These are phyloP conservation scores for Thalassiosira profunda DNA, from an alignment of 108 stramenopile species.

Conservation along the genomic window DNA sequence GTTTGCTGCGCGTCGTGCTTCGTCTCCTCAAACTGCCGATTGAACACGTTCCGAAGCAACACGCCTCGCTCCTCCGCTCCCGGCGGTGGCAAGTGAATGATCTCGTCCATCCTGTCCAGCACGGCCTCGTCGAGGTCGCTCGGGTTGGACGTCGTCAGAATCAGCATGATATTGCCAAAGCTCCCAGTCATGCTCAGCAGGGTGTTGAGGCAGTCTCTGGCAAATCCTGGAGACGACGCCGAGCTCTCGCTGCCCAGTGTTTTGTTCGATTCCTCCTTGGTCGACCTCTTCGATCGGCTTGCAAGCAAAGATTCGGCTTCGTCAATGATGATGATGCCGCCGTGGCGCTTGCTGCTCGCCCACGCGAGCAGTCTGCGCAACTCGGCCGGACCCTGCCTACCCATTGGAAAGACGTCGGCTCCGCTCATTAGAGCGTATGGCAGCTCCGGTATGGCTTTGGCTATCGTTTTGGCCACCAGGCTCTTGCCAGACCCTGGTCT, in stretches of 20 bases:
- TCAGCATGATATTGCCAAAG: slow-evolving; percentile 81
- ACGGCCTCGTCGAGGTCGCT: slow-evolving; percentile 88
- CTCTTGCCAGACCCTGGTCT: slow-evolving; percentile 89
- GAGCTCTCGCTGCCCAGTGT: neutral
- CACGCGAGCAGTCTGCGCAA: slow-evolving; percentile 83
- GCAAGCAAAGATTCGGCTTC: slow-evolving; percentile 85
- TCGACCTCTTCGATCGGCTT: slow-evolving; percentile 1
- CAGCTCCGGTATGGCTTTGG: slow-evolving; percentile 62
- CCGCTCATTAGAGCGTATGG: slow-evolving; percentile 91
- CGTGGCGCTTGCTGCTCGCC: slow-evolving; percentile 63
- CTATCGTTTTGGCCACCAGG: slow-evolving; percentile 81
- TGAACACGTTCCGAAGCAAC: slow-evolving; percentile 68
- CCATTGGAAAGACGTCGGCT: slow-evolving; percentile 68
- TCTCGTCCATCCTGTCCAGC: slow-evolving; percentile 90
- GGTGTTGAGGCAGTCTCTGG: slow-evolving; percentile 62
- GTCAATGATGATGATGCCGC: slow-evolving; percentile 88
- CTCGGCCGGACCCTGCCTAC: slow-evolving; percentile 81
- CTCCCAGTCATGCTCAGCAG: slow-evolving; percentile 85
- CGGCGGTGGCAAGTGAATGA: slow-evolving; percentile 73
- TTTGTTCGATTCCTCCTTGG: neutral
- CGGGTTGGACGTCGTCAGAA: slow-evolving; percentile 89
- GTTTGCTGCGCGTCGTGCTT: neutral
- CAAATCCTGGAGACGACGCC: slow-evolving; percentile 15
- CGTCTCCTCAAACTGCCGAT: slow-evolving; percentile 16
- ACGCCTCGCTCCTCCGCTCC: slow-evolving; percentile 40